Evolutionary conservation across 106 monocot species (phyloP).

Genomic region (Platanthera zijinensis): DNA sequence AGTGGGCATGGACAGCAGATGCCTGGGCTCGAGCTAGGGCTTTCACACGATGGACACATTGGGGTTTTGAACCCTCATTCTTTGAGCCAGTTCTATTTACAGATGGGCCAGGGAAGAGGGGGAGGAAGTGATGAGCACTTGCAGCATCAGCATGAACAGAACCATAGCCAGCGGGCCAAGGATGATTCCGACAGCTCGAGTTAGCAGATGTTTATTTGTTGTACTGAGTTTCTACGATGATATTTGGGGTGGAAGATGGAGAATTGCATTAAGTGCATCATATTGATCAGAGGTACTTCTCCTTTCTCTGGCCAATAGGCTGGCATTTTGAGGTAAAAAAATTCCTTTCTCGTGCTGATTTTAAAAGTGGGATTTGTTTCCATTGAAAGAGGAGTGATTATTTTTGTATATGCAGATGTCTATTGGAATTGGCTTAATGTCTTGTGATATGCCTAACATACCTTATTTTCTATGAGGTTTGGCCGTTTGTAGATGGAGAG

Average conservation of each 20-base stretch:
- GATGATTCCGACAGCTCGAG: conserved; percentile 21
- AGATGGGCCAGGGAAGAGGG: conserved; percentile 10
- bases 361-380: background rate
- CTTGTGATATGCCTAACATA: too few species aligned
- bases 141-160: background rate
- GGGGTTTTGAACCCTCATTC: conserved; percentile 15
- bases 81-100: conserved; percentile 26
- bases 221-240: background rate
- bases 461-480: background rate
- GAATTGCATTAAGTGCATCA: background rate
- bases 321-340: background rate
- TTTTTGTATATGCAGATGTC: background rate
- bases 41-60: conserved; percentile 26
- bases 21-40: conserved; percentile 33
- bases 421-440: conserved; percentile 1
- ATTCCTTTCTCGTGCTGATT: background rate
- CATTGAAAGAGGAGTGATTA: background rate
- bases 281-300: background rate
- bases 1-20: conserved; percentile 9
- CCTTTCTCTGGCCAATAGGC: background rate
- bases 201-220: too few species aligned
- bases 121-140: conserved; percentile 11
- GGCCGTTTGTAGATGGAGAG: background rate
- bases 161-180: background rate
- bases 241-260: background rate